Conservation (phyloP, 2,329 filamentous ascomycete species). For the Epichloe brachyelytri region DNA sequence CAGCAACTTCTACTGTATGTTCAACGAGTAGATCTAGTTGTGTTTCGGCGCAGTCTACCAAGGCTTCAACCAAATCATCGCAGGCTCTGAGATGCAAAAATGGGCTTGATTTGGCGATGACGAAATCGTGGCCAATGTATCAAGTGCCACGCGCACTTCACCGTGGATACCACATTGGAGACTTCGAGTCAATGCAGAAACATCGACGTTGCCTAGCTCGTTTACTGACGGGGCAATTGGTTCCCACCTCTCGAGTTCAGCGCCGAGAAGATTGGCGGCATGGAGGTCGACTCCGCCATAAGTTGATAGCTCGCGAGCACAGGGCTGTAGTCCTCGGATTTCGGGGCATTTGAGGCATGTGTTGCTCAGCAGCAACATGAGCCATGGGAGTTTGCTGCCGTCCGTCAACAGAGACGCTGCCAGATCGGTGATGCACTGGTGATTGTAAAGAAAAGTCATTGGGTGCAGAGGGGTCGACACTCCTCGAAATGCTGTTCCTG, state of each 20-base stretch:
- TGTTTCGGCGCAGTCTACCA: conserved; percentile 84
- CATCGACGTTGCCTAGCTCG: conserved; percentile 80
- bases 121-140: conserved; percentile 60
- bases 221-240: conserved; percentile 62
- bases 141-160: conserved; percentile 81
- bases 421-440: conserved; percentile 28
- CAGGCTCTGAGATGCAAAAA: conserved; percentile 57
- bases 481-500: conserved; percentile 39
- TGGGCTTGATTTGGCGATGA: conserved; percentile 51
- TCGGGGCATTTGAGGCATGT: conserved; percentile 27
- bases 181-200: conserved; percentile 78
- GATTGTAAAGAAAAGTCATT: conserved; percentile 33
- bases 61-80: conserved; percentile 76
- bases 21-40: conserved; percentile 77
- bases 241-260: conserved; percentile 53
- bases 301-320: conserved; percentile 39
- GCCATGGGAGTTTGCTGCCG: conserved; percentile 13
- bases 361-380: conserved; percentile 14
- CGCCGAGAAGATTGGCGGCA: conserved; percentile 49
- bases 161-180: conserved; percentile 80
- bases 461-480: conserved; percentile 26
- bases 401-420: conserved; percentile 27
- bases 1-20: conserved; percentile 71
- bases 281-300: conserved; percentile 64
- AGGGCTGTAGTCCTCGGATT: conserved; percentile 41